Evolutionary conservation across 805 yeast species (phyloP), one percentile per base, ranked within the genome.

Genomic region (Ogataea methanolica): DNA sequence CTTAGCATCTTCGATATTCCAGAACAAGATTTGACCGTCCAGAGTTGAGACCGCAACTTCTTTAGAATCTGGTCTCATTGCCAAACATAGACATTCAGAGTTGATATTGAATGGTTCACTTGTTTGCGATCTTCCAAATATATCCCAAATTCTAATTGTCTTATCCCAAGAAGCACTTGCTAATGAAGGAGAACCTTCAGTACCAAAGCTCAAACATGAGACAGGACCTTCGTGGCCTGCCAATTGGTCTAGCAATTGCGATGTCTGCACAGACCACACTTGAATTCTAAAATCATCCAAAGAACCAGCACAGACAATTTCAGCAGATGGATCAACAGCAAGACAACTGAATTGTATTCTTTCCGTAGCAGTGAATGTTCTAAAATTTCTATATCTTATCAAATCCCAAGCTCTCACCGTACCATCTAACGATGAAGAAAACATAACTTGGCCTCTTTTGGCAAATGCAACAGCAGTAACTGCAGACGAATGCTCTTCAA

Each of bases 351-450:
- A 94, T 62, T 90, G 97, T 26, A 91, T 73, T 58, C 98, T 76
- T 54, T 83, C 84, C 3, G 96, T 82, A 0, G 97, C 94, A 0
- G 98, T 90, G 63, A 92, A 91, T 0, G 96, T 89, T 57, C 98
- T 78, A 73, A 94, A 94, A 62, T 94, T 94, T 64, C 99, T 80
- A 66, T 85, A 94, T 58, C 99, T 76, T 35, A 91, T 77, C 52
- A 94, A 72, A 73, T 94, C 99, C 96, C 96, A 94, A 0, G 99
- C 99, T 58, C 97, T 78, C 9, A 94, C 90, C 0, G 99, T 94
- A 49, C 99, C 99, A 70, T 94, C 99, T 50, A 91, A 70, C 0
- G 98, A 92, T 1, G 96, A 78, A 3, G 96, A 85, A 59, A 94
- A 94, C 59, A 94, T 68, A 0, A 94, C 97, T 60, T 89, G 92